These are phyloP conservation scores for Amorphotheca resinae DNA, from an alignment of 495 filamentous ascomycete species.

Conservation along the genomic window DNA sequence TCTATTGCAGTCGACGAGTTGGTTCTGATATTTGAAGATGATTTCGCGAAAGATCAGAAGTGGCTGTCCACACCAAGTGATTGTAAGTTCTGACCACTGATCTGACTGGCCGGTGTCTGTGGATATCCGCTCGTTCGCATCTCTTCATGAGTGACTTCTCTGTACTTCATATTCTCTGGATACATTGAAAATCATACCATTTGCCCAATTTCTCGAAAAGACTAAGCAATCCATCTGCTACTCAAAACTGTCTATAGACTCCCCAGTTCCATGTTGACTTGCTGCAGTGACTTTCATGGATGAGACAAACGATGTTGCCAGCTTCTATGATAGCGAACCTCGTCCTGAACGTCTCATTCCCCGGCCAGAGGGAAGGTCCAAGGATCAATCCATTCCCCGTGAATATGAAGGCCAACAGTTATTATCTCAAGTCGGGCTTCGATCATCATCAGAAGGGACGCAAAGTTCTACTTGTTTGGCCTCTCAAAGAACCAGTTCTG, in stretches of 20 bases:
- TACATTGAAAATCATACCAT: too few relatives aligned
- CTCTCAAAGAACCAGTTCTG: neutral
- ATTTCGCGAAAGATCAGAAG: conserved; percentile 11
- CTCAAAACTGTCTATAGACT: too few relatives aligned
- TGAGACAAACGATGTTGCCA: conserved; percentile 10
- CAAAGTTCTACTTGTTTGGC: neutral
- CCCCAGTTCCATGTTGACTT: neutral
- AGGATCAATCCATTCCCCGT: neutral
- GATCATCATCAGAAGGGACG: neutral
- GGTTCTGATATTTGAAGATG: conserved; percentile 7
- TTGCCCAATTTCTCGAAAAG: too few relatives aligned
- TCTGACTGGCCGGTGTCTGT: neutral
- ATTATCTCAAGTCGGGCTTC: neutral
- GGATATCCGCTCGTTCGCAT: too few relatives aligned
- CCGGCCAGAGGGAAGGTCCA: neutral
- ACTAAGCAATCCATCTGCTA: too few relatives aligned
- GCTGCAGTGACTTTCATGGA: conserved; percentile 16
- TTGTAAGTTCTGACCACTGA: conserved; percentile 6
- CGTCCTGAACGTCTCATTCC: conserved; percentile 1
- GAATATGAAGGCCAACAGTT: neutral
- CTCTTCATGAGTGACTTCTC: neutral
- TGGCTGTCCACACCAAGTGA: conserved; percentile 15
- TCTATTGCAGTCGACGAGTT: neutral
- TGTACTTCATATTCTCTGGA: too few relatives aligned
- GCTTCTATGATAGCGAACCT: conserved; percentile 8